Conservation (phyloP, 2,329 filamentous ascomycete genomes). For the Neophaeococcomyces aloes region DNA sequence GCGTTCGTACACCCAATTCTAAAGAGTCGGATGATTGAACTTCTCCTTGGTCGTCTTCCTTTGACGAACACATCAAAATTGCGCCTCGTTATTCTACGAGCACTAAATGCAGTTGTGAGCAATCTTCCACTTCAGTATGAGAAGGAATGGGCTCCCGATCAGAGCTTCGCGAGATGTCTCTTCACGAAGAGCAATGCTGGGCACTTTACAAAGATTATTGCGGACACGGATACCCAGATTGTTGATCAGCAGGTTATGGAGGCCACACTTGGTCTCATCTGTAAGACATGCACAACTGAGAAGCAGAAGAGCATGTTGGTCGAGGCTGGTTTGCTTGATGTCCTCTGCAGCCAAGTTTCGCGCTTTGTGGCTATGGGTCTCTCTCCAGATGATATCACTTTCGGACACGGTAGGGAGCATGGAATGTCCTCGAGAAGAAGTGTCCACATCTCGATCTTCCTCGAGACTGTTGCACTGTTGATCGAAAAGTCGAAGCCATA, state of each 20-base stretch:
- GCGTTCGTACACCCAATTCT: slow-evolving; percentile 67
- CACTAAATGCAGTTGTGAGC: slow-evolving; percentile 60
- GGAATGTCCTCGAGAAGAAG: not conserved
- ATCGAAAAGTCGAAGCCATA: slow-evolving; percentile 70
- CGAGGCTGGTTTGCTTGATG: slow-evolving; percentile 64
- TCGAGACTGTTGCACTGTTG: slow-evolving; percentile 68
- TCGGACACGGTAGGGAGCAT: not conserved
- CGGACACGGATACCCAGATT: slow-evolving; percentile 37
- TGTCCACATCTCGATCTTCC: slow-evolving; percentile 52
- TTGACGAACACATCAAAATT: slow-evolving; percentile 53
- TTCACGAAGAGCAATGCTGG: slow-evolving; percentile 55
- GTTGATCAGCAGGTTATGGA: slow-evolving; percentile 19
- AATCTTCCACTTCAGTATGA: slow-evolving; percentile 49
- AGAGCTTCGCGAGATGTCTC: slow-evolving; percentile 50
- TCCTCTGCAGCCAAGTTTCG: slow-evolving; percentile 62
- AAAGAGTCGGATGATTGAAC: slow-evolving; percentile 58
- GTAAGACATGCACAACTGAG: slow-evolving; percentile 58
- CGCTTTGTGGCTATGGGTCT: slow-evolving; percentile 48
- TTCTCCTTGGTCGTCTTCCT: slow-evolving; percentile 57
- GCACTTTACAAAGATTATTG: slow-evolving; percentile 47
- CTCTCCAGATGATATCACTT: not conserved
- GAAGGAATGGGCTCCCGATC: slow-evolving; percentile 39
- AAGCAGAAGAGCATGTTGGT: slow-evolving; percentile 61
- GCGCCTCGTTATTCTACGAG: slow-evolving; percentile 61
- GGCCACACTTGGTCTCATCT: slow-evolving; percentile 39